Percentiles rank a stretch among this genome's conserved stretches.
Evolutionary conservation across 805 yeast genomes (phyloP).

Genomic region (Pichia kluyveri): DNA sequence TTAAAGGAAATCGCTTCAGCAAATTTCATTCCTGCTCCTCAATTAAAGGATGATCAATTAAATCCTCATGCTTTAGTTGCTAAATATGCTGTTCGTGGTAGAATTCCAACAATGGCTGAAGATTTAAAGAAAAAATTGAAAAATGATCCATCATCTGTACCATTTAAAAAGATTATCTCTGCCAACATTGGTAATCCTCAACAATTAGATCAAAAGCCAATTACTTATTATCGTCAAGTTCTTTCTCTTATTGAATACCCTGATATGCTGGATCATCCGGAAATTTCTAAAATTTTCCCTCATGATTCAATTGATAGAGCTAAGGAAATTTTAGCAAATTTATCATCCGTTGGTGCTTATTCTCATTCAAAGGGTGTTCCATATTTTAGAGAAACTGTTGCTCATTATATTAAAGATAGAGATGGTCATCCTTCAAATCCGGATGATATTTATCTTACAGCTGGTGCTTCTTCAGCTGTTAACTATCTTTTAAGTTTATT

Average conservation of each 20-base stretch:
- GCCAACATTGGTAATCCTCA: conserved; percentile 98
- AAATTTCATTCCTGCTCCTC: conserved; percentile 24
- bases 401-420: conserved; percentile 67
- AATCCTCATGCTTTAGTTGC: conserved; percentile 75
- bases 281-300: conserved; percentile 34
- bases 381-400: conserved; percentile 65
- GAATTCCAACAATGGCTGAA: conserved; percentile 89
- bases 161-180: conserved; percentile 69
- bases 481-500: conserved; percentile 63
- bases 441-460: conserved; percentile 71
- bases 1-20: conserved; percentile 4
- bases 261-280: conserved; percentile 37
- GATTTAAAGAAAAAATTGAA: conserved; percentile 54
- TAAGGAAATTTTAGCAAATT: conserved; percentile 40
- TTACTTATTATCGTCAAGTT: conserved; percentile 93
- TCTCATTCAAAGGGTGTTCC: conserved; percentile 87
- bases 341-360: conserved; percentile 90
- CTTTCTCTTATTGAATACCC: conserved; percentile 84
- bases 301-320: conserved; percentile 73
- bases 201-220: conserved; percentile 87
- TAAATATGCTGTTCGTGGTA: conserved; percentile 93
- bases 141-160: conserved; percentile 51
- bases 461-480: conserved; percentile 96
- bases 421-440: conserved; percentile 68
- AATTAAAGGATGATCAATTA: conserved; percentile 40